Percentiles rank a stretch among this genome's conserved stretches.
Evolutionary conservation across 495 filamentous ascomycete species (phyloP).

Genomic region (Penicillium salamii): DNA sequence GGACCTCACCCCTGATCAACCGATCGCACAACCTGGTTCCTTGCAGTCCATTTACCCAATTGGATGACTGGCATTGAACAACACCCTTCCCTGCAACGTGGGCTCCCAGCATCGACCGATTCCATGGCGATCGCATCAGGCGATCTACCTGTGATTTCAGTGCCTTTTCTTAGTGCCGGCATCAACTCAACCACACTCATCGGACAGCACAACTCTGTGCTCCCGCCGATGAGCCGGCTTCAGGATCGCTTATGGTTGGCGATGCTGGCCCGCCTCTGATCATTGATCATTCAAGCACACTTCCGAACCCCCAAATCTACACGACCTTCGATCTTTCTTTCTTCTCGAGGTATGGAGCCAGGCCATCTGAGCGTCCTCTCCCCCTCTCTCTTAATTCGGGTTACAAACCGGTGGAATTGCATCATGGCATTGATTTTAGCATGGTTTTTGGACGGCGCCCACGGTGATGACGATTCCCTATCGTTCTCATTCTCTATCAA

Average conservation of each 20-base stretch:
- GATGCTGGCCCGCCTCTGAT: slow-evolving; percentile 5
- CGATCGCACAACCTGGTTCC: slow-evolving; percentile 9
- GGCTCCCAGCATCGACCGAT: slow-evolving; percentile 11
- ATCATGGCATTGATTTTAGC: slow-evolving; percentile 18
- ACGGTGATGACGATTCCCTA: slow-evolving; percentile 10
- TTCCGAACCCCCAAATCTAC: slow-evolving; percentile 1
- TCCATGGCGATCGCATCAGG: slow-evolving; percentile 14
- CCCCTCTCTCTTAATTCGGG: slow-evolving; percentile 6
- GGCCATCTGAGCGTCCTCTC: background rate
- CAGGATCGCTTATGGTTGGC: slow-evolving; percentile 1
- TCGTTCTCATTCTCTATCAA: slow-evolving; percentile 6
- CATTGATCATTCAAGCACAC: background rate
- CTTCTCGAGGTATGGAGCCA: slow-evolving; percentile 8
- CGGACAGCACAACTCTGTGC: background rate
- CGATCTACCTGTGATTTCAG: background rate
- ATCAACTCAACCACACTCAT: slow-evolving; percentile 5
- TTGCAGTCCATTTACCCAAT: slow-evolving; percentile 4
- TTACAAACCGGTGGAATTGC: slow-evolving; percentile 4
- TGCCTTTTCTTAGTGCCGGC: background rate
- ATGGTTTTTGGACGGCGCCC: slow-evolving; percentile 21
- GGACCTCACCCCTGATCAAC: slow-evolving; percentile 8
- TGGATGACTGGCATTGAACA: slow-evolving; percentile 5
- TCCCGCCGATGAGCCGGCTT: slow-evolving; percentile 1
- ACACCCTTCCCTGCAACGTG: slow-evolving; percentile 1
- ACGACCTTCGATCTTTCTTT: slow-evolving; percentile 2